Evolutionary conservation across 2,329 filamentous ascomycete species (phyloP).

Genomic region (Aspergillus sp.): DNA sequence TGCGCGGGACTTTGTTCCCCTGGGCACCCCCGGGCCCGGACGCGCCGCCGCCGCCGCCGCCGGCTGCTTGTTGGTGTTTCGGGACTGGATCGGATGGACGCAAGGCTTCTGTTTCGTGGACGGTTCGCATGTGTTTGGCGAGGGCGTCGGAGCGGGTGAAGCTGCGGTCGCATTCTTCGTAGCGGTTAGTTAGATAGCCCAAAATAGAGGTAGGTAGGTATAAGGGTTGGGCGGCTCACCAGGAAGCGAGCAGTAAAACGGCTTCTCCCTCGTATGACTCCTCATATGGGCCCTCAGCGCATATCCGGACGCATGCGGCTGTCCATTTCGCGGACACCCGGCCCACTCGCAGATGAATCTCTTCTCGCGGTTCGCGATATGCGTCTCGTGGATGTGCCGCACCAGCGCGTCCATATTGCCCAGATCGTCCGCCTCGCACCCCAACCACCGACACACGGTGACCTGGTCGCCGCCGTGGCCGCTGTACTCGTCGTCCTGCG

Average conservation of each 20-base stretch:
- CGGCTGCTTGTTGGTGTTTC: conserved; percentile 24
- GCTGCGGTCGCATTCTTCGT: conserved; percentile 82
- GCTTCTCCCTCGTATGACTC: conserved; percentile 95
- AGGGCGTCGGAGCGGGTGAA: conserved; percentile 94
- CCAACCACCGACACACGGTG: conserved; percentile 68
- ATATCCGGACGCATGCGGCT: conserved; percentile 90
- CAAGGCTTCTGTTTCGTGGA: conserved; percentile 91
- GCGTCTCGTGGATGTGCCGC: conserved; percentile 79
- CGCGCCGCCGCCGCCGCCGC: conserved; percentile 20
- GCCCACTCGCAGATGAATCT: conserved; percentile 98
- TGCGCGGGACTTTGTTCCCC: conserved; percentile 28
- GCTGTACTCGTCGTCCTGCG: conserved; percentile 53
- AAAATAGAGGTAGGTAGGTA: neutral
- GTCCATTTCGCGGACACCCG: conserved; percentile 77
- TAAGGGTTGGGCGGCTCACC: conserved; percentile 45
- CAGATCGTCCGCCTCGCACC: conserved; percentile 60
- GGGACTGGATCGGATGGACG: conserved; percentile 51
- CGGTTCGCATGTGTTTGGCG: conserved; percentile 96
- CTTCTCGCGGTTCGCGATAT: conserved; percentile 87
- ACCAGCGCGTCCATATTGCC: conserved; percentile 74
- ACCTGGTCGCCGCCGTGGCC: conserved; percentile 65
- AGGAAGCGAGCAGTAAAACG: conserved; percentile 90
- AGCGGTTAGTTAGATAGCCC: neutral
- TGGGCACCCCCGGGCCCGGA: conserved; percentile 16
- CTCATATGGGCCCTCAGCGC: conserved; percentile 95